phyloP scores from a whole-genome alignment of 192 early-diverging fungal species.

The Backusella westeae region DNA sequence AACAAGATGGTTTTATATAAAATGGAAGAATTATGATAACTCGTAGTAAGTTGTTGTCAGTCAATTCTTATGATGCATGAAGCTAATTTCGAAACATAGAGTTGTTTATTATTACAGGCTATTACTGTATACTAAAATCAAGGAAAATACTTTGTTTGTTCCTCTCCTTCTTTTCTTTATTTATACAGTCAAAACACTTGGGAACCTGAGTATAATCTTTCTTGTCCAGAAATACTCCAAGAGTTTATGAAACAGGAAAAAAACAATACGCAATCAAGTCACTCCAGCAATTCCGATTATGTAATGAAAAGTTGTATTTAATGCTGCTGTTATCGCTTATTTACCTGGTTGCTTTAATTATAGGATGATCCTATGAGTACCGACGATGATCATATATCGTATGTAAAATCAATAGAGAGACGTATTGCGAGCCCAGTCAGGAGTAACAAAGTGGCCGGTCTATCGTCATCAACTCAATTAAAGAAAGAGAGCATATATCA shows the following conservation, averaged over 20 bases:
- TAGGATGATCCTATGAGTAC: not conserved
- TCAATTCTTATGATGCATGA: not conserved
- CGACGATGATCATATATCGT: not conserved
- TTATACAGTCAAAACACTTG: constrained; percentile 7
- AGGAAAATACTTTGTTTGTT: not conserved
- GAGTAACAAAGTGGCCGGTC: not conserved
- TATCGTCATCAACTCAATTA: not conserved
- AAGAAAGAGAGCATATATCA: not conserved
- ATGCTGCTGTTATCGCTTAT: not conserved
- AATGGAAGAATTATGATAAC: constrained; percentile 9
- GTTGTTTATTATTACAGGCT: not conserved
- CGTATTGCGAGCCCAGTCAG: not conserved
- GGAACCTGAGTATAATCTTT: constrained; percentile 11
- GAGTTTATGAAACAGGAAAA: not conserved
- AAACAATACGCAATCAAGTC: not conserved
- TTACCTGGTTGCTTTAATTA: not conserved
- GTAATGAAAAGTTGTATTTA: not conserved
- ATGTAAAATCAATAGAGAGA: not conserved
- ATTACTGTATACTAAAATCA: not conserved
- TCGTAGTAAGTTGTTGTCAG: not conserved
- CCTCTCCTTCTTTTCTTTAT: not conserved
- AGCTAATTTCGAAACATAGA: not conserved
- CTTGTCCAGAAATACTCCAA: not conserved
- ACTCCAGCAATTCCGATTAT: not conserved
- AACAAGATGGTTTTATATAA: constrained; percentile 2